Percentiles rank a stretch among this genome's conserved stretches.
These are phyloP conservation scores for Penicillium capsulatum DNA, from an alignment of 2,329 filamentous ascomycete genomes.

Conservation along the genomic window DNA sequence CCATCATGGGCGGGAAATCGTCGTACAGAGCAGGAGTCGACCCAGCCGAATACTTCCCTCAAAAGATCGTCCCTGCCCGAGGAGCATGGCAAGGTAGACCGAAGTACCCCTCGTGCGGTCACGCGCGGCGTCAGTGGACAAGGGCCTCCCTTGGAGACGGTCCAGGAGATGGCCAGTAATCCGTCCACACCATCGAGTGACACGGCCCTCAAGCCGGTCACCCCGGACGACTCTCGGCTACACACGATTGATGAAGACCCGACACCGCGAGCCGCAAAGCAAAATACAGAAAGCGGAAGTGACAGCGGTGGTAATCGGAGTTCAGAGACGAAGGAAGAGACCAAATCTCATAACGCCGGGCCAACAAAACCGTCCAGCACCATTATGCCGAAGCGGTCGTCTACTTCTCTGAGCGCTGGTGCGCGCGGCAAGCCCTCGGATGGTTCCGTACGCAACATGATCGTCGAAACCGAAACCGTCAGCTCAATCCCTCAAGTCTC, in stretches of 20 bases:
- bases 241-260: slow-evolving; percentile 36
- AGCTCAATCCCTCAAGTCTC: slow-evolving; percentile 81
- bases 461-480: slow-evolving; percentile 94
- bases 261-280: slow-evolving; percentile 42
- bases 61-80: slow-evolving; percentile 30
- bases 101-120: slow-evolving; percentile 47
- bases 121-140: slow-evolving; percentile 57
- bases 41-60: slow-evolving; percentile 36
- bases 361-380: slow-evolving; percentile 46
- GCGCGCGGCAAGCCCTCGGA: slow-evolving; percentile 67
- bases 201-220: slow-evolving; percentile 40
- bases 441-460: slow-evolving; percentile 84
- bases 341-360: slow-evolving; percentile 34
- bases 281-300: slow-evolving; percentile 56
- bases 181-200: slow-evolving; percentile 61
- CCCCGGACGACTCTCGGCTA: slow-evolving; percentile 33
- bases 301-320: slow-evolving; percentile 47
- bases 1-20: slow-evolving; percentile 31
- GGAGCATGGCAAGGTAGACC: slow-evolving; percentile 36
- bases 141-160: slow-evolving; percentile 72
- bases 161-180: slow-evolving; percentile 76
- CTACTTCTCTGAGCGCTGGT: slow-evolving; percentile 56
- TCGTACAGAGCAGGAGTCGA: slow-evolving; percentile 29
- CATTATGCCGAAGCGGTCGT: slow-evolving; percentile 62
- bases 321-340: slow-evolving; percentile 35